A percentile compares a stretch with the other conserved stretches of the same genome.
phyloP scores from a whole-genome alignment of 2,329 filamentous ascomycete species.

The Thelonectria rubi region DNA sequence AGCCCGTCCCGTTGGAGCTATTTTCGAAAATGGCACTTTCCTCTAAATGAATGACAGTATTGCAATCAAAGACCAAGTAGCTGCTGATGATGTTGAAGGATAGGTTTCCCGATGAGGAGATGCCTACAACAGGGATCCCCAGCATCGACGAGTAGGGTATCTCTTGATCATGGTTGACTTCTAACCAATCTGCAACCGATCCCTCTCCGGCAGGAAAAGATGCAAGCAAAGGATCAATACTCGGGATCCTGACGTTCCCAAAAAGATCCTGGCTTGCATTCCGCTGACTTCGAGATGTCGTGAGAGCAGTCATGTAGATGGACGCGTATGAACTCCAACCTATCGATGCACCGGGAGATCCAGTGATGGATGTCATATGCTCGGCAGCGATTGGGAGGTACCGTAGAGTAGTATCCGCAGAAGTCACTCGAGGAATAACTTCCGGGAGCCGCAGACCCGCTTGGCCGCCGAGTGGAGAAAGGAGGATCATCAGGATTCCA shows the following conservation, averaged over 20 bases:
- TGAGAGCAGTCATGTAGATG: conserved; percentile 1
- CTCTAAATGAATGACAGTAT: background rate
- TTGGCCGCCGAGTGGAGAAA: conserved; percentile 14
- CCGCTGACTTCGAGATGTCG: background rate
- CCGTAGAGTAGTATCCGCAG: background rate
- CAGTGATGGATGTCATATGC: background rate
- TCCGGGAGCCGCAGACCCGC: conserved; percentile 8
- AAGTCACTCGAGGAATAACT: background rate
- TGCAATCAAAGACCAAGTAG: background rate
- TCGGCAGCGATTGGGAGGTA: conserved; percentile 2
- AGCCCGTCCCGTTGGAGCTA: background rate
- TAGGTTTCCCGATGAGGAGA: background rate
- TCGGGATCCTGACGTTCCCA: conserved; percentile 4
- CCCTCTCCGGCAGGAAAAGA: background rate
- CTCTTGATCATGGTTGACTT: background rate
- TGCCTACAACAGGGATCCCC: background rate
- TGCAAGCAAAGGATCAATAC: background rate
- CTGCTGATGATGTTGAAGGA: conserved; percentile 10
- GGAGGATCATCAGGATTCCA: conserved; percentile 9
- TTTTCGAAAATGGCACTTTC: background rate
- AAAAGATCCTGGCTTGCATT: conserved; percentile 5
- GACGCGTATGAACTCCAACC: background rate
- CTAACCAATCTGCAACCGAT: background rate
- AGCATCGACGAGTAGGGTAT: conserved; percentile 3
- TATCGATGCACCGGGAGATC: background rate